These are phyloP conservation scores for Xylariaceae sp. DNA, from an alignment of 2,329 filamentous ascomycete genomes.

Conservation along the genomic window DNA sequence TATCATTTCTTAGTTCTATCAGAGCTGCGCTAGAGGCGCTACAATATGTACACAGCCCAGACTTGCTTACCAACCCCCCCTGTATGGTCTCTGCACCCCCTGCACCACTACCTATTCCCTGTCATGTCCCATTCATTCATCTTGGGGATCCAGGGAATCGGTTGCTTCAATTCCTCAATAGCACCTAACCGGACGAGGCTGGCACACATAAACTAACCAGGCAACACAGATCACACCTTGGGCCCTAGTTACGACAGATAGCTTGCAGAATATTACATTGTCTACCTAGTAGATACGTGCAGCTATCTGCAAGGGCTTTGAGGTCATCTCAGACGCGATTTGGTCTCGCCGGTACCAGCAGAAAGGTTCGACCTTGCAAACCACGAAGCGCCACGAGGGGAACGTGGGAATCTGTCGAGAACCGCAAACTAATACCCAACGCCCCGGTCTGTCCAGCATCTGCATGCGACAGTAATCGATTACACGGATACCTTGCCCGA, in stretches of 20 bases:
- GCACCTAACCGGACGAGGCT: constrained; percentile 26
- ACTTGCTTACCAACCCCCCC: constrained; percentile 20
- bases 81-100: constrained; percentile 21
- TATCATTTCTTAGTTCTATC: constrained; percentile 5
- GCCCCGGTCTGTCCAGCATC: constrained; percentile 10
- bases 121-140: constrained; percentile 16
- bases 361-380: constrained; percentile 31
- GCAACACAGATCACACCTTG: constrained; percentile 26
- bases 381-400: constrained; percentile 30
- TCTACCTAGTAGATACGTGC: constrained; percentile 21
- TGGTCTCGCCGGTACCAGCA: constrained; percentile 20
- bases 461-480: constrained; percentile 8
- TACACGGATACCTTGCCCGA: constrained; percentile 1
- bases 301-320: constrained; percentile 24
- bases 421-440: constrained; percentile 15
- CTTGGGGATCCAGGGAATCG: constrained; percentile 27
- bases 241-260: constrained; percentile 25
- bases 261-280: constrained; percentile 28
- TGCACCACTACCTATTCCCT: constrained; percentile 25
- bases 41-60: constrained; percentile 8
- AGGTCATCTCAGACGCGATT: constrained; percentile 23
- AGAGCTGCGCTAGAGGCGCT: constrained; percentile 3
- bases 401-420: constrained; percentile 25
- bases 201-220: constrained; percentile 32
- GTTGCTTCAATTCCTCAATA: constrained; percentile 23